These are phyloP conservation scores for Heritiera littoralis DNA, from an alignment of 345 rosid genomes.

Conservation along the genomic window DNA sequence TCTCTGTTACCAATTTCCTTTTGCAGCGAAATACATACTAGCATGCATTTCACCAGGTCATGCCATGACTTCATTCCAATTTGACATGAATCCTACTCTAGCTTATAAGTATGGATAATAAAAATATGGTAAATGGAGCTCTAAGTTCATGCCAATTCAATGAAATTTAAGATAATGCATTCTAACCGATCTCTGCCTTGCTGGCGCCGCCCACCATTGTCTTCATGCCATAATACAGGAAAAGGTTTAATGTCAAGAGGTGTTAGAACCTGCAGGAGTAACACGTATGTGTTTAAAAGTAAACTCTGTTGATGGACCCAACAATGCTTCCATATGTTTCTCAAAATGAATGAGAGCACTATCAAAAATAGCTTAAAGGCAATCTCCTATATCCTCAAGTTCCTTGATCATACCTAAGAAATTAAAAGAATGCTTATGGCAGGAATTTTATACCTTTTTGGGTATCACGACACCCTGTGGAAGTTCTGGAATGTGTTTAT, in stretches of 20 bases:
- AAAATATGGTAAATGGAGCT: neutral
- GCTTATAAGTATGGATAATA: neutral
- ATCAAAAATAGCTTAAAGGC: neutral
- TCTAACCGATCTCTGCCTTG: conserved; percentile 81
- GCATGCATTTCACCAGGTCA: neutral
- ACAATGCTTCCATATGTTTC: neutral
- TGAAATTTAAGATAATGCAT: neutral
- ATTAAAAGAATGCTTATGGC: neutral
- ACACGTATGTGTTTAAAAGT: neutral
- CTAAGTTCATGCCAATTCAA: neutral
- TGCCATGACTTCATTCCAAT: neutral
- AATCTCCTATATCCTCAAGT: neutral
- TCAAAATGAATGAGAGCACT: neutral
- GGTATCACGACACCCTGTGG: conserved; percentile 74
- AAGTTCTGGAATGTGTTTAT: conserved; percentile 67
- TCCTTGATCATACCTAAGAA: neutral
- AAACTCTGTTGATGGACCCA: neutral
- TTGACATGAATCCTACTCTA: neutral
- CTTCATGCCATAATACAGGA: conserved; percentile 93
- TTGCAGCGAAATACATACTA: too few relatives aligned
- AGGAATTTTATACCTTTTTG: conserved; percentile 52
- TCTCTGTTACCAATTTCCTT: too few relatives aligned
- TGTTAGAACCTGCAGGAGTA: conserved; percentile 62
- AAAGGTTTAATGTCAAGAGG: conserved; percentile 75
- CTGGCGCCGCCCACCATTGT: conserved; percentile 67